Base-by-base conservation (phyloP, 140 eudicot species). In the Ambrosia hybrid region DNA sequence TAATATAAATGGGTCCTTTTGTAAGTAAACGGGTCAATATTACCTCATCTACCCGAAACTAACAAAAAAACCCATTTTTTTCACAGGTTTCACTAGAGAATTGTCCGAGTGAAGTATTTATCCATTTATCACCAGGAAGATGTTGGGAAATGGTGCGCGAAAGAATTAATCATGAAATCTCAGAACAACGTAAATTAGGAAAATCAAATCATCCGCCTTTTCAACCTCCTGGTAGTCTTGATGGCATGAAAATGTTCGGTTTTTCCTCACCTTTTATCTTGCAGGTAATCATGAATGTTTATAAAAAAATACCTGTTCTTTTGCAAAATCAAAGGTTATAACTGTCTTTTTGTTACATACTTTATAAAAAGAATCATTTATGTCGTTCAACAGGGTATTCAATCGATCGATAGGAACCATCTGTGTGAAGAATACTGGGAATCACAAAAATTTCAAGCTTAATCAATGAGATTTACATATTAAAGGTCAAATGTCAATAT, bases 91-190 rank as follows among this genome's bases (percentile, higher is more conserved):
- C 82, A 8, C 37, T 80, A 41, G 92, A 89, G 83, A 73, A 83
- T 65, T 76, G 46, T 58, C 82, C 83, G 3, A 85, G 76, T 72
- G 96, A 92, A 83, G 86, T 84, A 17, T 94, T 90, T 67, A 73
- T 81, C 37, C 95, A 95, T 60, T 39, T 80, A 37, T 90, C 99
- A 6, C 85, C 95, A 2, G 8, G 75, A 15, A 91, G 79, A 80
- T 88, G 96, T 84, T 95, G 99, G 99, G 97, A 91, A 76, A 80
- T 95, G 95, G 85, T 91, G 38, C 75, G 92, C 21, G 99, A 95
- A 55, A 83, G 95, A 79, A 92, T 91, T 74, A 91, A 95, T 71
- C 78, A 71, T 36, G 97, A 86, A 78, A 91, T 91, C 38, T 39
- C 85, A 10, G 89, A 84, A 84, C 90, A 86, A 71, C 95, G 86